Percentiles rank a stretch among this genome's conserved stretches.
These are phyloP conservation scores for Planoprotostelium fungivorum DNA, from an alignment of 78 protist species.

Conservation along the genomic window DNA sequence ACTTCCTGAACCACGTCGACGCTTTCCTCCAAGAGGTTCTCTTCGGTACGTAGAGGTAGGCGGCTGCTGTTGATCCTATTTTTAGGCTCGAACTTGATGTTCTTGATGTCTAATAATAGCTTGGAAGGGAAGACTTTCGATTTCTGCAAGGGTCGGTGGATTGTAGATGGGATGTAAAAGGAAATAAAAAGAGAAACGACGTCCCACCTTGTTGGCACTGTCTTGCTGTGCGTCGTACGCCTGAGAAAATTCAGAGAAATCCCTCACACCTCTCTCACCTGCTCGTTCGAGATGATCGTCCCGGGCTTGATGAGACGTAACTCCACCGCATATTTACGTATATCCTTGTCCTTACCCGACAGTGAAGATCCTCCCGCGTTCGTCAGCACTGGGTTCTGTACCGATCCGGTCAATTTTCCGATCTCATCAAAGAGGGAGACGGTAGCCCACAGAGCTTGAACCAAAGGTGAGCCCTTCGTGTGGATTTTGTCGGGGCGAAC, in stretches of 20 bases:
- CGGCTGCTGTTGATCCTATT: neutral
- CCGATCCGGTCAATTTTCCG: neutral
- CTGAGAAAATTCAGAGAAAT: too few relatives aligned
- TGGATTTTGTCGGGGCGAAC: neutral
- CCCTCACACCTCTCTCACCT: too few relatives aligned
- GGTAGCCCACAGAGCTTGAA: neutral
- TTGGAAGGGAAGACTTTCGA: neutral
- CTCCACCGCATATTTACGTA: neutral
- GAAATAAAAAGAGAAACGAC: neutral
- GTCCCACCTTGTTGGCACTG: neutral
- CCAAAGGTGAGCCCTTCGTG: neutral
- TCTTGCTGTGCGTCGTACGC: neutral
- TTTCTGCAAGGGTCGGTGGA: neutral
- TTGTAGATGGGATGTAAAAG: neutral
- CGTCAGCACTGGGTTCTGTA: neutral
- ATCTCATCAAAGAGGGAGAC: neutral
- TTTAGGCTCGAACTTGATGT: neutral
- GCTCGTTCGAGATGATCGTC: neutral
- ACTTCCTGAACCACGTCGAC: neutral
- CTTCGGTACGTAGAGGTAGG: neutral
- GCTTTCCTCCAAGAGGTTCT: neutral
- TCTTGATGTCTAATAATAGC: neutral
- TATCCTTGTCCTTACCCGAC: too few relatives aligned
- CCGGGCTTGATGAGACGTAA: neutral
- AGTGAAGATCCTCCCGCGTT: neutral